Conservation (phyloP, 305 asterid genomes). For the Fraxinus floribunda region DNA sequence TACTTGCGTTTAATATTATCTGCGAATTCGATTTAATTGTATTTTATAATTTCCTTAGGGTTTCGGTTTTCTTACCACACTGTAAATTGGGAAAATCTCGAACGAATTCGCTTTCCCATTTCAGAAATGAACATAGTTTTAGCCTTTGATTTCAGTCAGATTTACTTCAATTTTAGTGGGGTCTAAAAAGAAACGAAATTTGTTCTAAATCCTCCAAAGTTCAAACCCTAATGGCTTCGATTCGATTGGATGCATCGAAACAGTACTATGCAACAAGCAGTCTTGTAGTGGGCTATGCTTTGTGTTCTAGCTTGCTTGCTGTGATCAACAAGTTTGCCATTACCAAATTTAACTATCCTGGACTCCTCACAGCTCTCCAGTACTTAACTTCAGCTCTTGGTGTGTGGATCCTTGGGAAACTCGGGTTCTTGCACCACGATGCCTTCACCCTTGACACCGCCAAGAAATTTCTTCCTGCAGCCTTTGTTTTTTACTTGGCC, state of each 20-base stretch:
- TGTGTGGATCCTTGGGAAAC: slow-evolving; percentile 81
- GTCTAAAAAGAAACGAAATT: neutral
- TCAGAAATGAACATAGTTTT: neutral
- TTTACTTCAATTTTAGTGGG: neutral
- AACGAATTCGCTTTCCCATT: neutral
- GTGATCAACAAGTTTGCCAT: slow-evolving; percentile 91
- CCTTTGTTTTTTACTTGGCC: slow-evolving; percentile 73
- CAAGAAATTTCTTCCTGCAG: slow-evolving; percentile 90
- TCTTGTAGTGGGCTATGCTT: slow-evolving; percentile 79
- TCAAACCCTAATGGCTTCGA: slow-evolving; percentile 41
- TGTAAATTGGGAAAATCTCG: neutral
- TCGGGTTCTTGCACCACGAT: slow-evolving; percentile 79
- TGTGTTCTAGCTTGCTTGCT: slow-evolving; percentile 87
- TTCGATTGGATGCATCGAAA: slow-evolving; percentile 57
- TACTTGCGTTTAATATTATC: neutral
- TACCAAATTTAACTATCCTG: slow-evolving; percentile 87
- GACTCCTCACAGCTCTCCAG: slow-evolving; percentile 84
- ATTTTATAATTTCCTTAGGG: neutral
- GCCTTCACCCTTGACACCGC: slow-evolving; percentile 64
- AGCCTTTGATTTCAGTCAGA: neutral
- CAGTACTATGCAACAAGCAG: slow-evolving; percentile 72
- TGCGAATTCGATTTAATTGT: neutral
- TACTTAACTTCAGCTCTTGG: slow-evolving; percentile 79
- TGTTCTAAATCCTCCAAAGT: neutral
- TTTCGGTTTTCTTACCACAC: neutral